These are phyloP conservation scores for Angomonas ambiguus DNA, from an alignment of 208 protist genomes.

Conservation along the genomic window DNA sequence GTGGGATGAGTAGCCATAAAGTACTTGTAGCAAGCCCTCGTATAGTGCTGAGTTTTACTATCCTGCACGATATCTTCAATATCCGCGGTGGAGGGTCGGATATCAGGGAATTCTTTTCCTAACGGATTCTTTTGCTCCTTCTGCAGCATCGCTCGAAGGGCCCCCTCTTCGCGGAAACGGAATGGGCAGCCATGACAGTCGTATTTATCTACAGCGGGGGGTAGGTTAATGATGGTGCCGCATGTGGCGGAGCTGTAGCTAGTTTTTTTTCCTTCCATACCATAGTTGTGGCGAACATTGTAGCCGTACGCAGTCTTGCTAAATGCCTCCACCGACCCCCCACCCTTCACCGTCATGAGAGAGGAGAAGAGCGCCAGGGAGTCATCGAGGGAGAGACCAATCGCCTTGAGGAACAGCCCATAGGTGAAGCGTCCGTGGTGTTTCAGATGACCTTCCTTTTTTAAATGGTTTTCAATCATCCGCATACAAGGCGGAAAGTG, in stretches of 20 bases:
- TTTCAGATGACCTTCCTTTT: conserved; percentile 82
- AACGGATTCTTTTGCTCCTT: conserved; percentile 55
- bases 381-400: conserved; percentile 84
- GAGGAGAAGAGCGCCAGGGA: conserved; percentile 78
- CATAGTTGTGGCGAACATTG: conserved; percentile 89
- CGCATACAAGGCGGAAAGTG: conserved; percentile 93
- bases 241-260: conserved; percentile 85
- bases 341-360: conserved; percentile 82
- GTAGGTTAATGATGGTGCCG: conserved; percentile 74
- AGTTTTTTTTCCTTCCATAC: conserved; percentile 89
- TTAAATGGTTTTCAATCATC: conserved; percentile 75
- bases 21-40: conserved; percentile 88
- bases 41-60: conserved; percentile 84
- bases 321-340: conserved; percentile 68
- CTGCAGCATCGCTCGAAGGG: conserved; percentile 43
- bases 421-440: conserved; percentile 89
- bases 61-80: conserved; percentile 89
- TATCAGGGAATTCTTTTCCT: conserved; percentile 37
- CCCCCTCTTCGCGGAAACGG: conserved; percentile 71
- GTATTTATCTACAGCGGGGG: conserved; percentile 64
- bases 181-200: conserved; percentile 92
- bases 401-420: conserved; percentile 87
- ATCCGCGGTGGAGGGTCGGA: conserved; percentile 44
- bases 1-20: conserved; percentile 85
- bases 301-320: conserved; percentile 88